Conservation (phyloP, 805 yeast species). For the Candida sphagnicola region DNA sequence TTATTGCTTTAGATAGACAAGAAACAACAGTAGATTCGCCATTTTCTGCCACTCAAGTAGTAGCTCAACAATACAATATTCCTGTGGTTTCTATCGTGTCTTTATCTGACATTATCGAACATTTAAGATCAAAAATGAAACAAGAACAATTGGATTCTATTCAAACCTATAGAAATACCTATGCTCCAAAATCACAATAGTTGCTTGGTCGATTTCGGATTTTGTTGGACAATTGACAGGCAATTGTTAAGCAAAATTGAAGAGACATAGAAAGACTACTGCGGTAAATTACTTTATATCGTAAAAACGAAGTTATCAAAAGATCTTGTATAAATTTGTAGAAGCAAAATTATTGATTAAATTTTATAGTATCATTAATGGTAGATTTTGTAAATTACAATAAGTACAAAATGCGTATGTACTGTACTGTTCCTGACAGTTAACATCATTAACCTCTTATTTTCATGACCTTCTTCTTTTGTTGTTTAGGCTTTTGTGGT, state of each 20-base stretch:
- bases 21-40: conserved; percentile 72
- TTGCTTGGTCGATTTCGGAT: too few relatives aligned
- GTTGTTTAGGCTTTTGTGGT: conserved; percentile 39
- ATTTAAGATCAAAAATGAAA: conserved; percentile 53
- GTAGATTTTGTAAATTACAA: too few relatives aligned
- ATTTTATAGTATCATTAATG: too few relatives aligned
- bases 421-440: background rate
- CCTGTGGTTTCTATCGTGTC: conserved; percentile 83
- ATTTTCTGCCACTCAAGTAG: conserved; percentile 77
- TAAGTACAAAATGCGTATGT: too few relatives aligned
- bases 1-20: conserved; percentile 93
- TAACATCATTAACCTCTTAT: conserved; percentile 43
- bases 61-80: conserved; percentile 64
- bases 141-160: conserved; percentile 56
- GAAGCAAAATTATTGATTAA: too few relatives aligned
- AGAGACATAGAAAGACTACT: too few relatives aligned
- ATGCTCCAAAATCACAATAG: conserved; percentile 34
- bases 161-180: conserved; percentile 52
- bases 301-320: too few relatives aligned
- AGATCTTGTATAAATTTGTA: too few relatives aligned
- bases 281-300: too few relatives aligned
- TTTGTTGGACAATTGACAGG: too few relatives aligned
- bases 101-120: conserved; percentile 67
- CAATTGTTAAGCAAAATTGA: too few relatives aligned
- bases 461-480: conserved; percentile 58